Base-by-base conservation (phyloP, 73 alveolate genomes). In the Tetrahymena elliotti region DNA sequence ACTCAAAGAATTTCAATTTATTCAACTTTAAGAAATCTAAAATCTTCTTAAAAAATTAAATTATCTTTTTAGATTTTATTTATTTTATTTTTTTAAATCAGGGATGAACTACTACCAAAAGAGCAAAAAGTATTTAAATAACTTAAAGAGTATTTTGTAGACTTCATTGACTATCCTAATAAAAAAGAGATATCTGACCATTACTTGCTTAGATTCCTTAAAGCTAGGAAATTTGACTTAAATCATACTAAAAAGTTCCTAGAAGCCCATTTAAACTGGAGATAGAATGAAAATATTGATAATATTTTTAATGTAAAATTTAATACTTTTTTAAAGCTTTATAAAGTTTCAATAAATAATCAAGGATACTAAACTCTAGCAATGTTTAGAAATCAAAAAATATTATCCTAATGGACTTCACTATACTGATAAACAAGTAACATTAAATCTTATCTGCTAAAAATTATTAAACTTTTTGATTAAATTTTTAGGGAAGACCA, bases 401-500 rank as follows among this genome's bases (percentile, higher is more conserved):
- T 68, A 68, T 36, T 68, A 68, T 31, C 88, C 88, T 68, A 35
- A 68, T 24, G 88, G 88, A 16, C 88, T 68, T 10, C 88, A 68
- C 33, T 68, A 18, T 31, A 68, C 88, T 27, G 88, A 68, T 68
- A 68, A 68, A 27, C n/a, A 3, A 31, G 88, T 68, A 68, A 24
- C 16, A 68, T n/a, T 22, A 3, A 68, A 6, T 8, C 3, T 47
- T 6, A 47, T 4, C 20, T 2, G 27, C 20, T 10, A 3, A 47
- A 68, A 68, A 24, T 68, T 0, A 18, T 2, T 18, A 0, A 2
- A n/a, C 1, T 16, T 68, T 27, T 27, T 68, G 38, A 24, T n/a
- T 68, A 3, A 22, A 9, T 27, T 68, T 9, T 1, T 52, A 93
- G 94, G 98, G 98, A 82, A 53, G 98, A 38, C 97, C 97, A n/a